Conservation (phyloP, 495 filamentous ascomycete genomes). For the Neurospora sp. region DNA sequence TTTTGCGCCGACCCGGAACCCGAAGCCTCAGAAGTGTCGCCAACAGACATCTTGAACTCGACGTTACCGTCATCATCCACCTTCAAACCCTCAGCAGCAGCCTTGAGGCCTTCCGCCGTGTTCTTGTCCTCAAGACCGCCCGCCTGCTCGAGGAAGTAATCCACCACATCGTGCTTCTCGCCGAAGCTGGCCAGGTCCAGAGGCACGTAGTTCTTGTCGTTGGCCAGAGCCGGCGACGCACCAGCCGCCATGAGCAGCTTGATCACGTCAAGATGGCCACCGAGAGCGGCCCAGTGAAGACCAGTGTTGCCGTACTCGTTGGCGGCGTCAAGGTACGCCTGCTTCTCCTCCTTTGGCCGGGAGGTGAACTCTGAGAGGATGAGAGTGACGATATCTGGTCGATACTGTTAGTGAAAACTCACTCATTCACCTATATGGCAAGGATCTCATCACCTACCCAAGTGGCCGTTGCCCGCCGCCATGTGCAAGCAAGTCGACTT, state of each 20-base stretch:
- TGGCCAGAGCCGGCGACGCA: slow-evolving; percentile 63
- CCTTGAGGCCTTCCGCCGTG: slow-evolving; percentile 22
- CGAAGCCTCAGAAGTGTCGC: background rate
- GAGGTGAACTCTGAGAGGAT: slow-evolving; percentile 30
- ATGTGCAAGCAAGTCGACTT: slow-evolving; percentile 77
- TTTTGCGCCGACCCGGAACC: background rate
- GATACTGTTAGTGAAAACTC: background rate
- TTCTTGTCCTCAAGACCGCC: slow-evolving; percentile 46
- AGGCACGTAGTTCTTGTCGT: slow-evolving; percentile 75
- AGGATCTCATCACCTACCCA: slow-evolving; percentile 49
- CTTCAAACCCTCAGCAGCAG: slow-evolving; percentile 16
- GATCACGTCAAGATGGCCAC: slow-evolving; percentile 72
- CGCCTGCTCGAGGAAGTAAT: slow-evolving; percentile 50
- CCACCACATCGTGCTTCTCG: slow-evolving; percentile 56
- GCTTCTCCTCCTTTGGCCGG: slow-evolving; percentile 19
- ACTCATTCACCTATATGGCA: no score
- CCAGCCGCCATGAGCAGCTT: slow-evolving; percentile 54
- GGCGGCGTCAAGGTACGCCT: slow-evolving; percentile 50
- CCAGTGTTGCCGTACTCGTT: slow-evolving; percentile 81
- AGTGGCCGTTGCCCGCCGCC: slow-evolving; percentile 79
- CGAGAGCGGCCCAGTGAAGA: slow-evolving; percentile 84
- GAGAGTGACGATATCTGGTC: slow-evolving; percentile 29
- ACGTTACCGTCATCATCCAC: slow-evolving; percentile 17
- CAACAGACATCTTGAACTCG: background rate
- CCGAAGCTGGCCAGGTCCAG: slow-evolving; percentile 75